Evolutionary conservation across 2,329 filamentous ascomycete species (phyloP), one percentile per base, ranked within the genome.

Genomic region (Penicillium polonicum): DNA sequence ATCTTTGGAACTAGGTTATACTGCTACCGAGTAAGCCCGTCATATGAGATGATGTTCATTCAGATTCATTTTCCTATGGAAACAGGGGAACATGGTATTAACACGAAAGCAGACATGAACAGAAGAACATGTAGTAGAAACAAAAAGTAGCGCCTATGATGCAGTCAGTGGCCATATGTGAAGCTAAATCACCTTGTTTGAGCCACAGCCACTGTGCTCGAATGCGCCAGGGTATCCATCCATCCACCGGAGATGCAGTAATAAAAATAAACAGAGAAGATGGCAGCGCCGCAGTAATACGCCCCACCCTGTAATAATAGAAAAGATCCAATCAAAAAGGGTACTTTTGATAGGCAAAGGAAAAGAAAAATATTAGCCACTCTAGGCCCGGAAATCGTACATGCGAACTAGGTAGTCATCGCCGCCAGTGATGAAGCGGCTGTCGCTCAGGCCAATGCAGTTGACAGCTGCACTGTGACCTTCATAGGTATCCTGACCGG

Each of bases 401-500:
- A 99, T 82, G 52, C 92, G 82, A 35, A 97, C 90, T 68, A 96
- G 92, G 62, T 91, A 91, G 72, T 99, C 94, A 74, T 97, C 94
- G 68, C 93, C 91, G 6, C 92, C 94, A 66, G 90, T 96, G 31
- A 91, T 90, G 80, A 99, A 89, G 41, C 90, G 84, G 66, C 88
- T 90, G 71, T 97, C 94, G 67, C 91, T 95, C 7, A 99, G 80
- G 1, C 90, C 92, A 39, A 97, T 89, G 71, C 93, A 97, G 3
- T 92, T 97, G 3, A 97, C 92, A 0, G 94, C 92, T 0, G 91
- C 93, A 1, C 88, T 85, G 74, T 97, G 94, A 0, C 92, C 92
- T 2, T 91, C 92, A 70, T 96, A 93, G 3, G 92, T 97, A 48
- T 92, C 83, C 73, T 97, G 92, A 74, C 92, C 96, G 70, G 90